Evolutionary conservation across 768 basidiomycete species (phyloP).

Genomic region (Leccinum imitatum): DNA sequence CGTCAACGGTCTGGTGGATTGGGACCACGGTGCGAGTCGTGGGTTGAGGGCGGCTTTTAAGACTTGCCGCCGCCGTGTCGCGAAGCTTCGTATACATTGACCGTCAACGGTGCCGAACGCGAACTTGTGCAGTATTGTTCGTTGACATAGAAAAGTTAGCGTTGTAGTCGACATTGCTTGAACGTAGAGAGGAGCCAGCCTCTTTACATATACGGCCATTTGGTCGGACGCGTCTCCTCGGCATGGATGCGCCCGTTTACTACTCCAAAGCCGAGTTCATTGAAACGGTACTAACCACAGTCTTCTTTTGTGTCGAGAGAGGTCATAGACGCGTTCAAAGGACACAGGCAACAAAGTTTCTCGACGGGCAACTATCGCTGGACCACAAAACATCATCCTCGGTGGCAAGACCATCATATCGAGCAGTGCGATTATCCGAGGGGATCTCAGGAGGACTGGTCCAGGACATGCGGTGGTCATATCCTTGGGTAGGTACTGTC

Average conservation of each 20-base stretch:
- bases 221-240: slow-evolving; percentile 16
- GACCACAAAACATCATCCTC: slow-evolving; percentile 95
- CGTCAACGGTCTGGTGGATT: slow-evolving; percentile 5
- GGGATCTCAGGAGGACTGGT: slow-evolving; percentile 86
- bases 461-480: slow-evolving; percentile 94
- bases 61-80: background rate
- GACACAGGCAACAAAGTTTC: slow-evolving; percentile 98
- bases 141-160: slow-evolving; percentile 17
- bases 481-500: slow-evolving; percentile 88
- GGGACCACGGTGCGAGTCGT: slow-evolving; percentile 1
- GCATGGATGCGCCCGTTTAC: slow-evolving; percentile 73
- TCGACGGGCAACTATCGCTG: slow-evolving; percentile 85
- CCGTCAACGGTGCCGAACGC: background rate
- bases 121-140: slow-evolving; percentile 7
- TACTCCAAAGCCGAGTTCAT: slow-evolving; percentile 85
- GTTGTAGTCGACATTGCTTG: slow-evolving; percentile 12
- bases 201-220: background rate
- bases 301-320: background rate
- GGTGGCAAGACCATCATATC: slow-evolving; percentile 97
- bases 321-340: slow-evolving; percentile 38
- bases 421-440: slow-evolving; percentile 85
- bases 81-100: slow-evolving; percentile 4
- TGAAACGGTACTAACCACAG: slow-evolving; percentile 61
- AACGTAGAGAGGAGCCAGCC: background rate
- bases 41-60: background rate